A percentile compares a stretch with the other conserved stretches of the same genome.
These are phyloP conservation scores for Phlebiopsis gigantea DNA, from an alignment of 768 basidiomycete species.

Conservation along the genomic window DNA sequence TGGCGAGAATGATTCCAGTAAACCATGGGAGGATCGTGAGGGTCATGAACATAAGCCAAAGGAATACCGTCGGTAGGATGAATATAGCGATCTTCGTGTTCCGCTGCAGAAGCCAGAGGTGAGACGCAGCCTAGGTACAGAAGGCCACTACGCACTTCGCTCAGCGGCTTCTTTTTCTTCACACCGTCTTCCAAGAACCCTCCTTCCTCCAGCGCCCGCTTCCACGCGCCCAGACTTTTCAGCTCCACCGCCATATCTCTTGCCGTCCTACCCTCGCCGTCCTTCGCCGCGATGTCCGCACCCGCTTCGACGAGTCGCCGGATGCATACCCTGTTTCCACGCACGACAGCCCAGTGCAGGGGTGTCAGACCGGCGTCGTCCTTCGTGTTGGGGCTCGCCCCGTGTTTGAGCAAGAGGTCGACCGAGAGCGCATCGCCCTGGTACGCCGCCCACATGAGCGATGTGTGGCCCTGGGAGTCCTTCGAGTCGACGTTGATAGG, in stretches of 20 bases:
- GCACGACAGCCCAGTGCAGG: constrained; percentile 95
- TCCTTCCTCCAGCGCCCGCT: constrained; percentile 82
- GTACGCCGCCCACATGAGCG: constrained; percentile 98
- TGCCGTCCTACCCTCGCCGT: constrained; percentile 81
- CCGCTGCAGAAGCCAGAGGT: constrained; percentile 39
- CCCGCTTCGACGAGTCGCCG: constrained; percentile 81
- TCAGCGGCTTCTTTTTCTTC: constrained; percentile 60
- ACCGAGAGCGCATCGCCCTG: constrained; percentile 97
- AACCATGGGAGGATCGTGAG: constrained; percentile 86
- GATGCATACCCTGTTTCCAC: constrained; percentile 88
- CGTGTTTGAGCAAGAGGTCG: constrained; percentile 82
- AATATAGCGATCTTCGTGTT: constrained; percentile 83
- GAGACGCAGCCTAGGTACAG: background rate
- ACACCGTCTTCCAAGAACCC: constrained; percentile 75
- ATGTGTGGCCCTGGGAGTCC: constrained; percentile 79
- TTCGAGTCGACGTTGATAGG: constrained; percentile 88
- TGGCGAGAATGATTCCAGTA: constrained; percentile 74
- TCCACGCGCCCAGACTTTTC: constrained; percentile 88
- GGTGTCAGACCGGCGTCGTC: constrained; percentile 85
- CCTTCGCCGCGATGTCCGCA: constrained; percentile 74
- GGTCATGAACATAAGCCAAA: constrained; percentile 82
- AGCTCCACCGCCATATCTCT: constrained; percentile 93
- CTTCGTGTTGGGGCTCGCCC: constrained; percentile 68
- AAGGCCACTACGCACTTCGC: constrained; percentile 46
- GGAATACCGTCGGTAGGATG: constrained; percentile 66